Percentiles rank a stretch among this genome's conserved stretches.
These are phyloP conservation scores for Coniophora puteana DNA, from an alignment of 1,284 basidiomycete species.

Conservation along the genomic window DNA sequence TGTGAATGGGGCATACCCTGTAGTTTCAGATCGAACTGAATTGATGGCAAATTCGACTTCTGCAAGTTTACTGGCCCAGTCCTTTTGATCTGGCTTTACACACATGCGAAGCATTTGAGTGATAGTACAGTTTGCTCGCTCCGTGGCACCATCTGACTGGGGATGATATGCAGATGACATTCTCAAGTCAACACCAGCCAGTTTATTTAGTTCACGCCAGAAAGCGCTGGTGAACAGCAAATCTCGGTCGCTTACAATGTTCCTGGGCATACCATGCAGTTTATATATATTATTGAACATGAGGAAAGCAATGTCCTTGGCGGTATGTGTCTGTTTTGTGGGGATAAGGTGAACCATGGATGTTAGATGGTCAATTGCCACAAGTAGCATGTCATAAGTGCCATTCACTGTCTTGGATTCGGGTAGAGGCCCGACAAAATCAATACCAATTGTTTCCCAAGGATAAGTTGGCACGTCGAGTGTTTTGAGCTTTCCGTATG, in stretches of 20 bases:
- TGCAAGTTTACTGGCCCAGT: conserved; percentile 18
- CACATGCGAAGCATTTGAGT: neutral
- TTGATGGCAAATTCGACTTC: conserved; percentile 22
- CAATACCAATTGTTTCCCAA: conserved; percentile 32
- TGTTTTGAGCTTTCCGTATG: conserved; percentile 18
- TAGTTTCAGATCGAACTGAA: conserved; percentile 12
- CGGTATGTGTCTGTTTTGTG: conserved; percentile 7
- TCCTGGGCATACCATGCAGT: conserved; percentile 17
- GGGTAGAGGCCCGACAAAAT: conserved; percentile 34
- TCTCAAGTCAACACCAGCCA: conserved; percentile 5
- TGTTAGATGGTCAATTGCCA: conserved; percentile 7
- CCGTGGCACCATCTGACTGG: conserved; percentile 7
- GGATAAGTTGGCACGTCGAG: conserved; percentile 17
- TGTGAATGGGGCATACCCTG: conserved; percentile 21
- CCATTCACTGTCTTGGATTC: conserved; percentile 25
- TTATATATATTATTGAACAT: conserved; percentile 17
- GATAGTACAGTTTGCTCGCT: conserved; percentile 12
- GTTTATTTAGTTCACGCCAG: neutral
- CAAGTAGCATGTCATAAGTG: conserved; percentile 31
- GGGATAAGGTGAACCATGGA: conserved; percentile 5
- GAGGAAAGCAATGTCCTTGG: conserved; percentile 23
- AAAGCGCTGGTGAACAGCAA: neutral
- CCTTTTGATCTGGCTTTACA: conserved; percentile 22
- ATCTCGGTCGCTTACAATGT: conserved; percentile 28
- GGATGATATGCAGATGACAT: conserved; percentile 10